These are phyloP conservation scores for Aspergillus diversus DNA, from an alignment of 495 filamentous ascomycete species.

Conservation along the genomic window DNA sequence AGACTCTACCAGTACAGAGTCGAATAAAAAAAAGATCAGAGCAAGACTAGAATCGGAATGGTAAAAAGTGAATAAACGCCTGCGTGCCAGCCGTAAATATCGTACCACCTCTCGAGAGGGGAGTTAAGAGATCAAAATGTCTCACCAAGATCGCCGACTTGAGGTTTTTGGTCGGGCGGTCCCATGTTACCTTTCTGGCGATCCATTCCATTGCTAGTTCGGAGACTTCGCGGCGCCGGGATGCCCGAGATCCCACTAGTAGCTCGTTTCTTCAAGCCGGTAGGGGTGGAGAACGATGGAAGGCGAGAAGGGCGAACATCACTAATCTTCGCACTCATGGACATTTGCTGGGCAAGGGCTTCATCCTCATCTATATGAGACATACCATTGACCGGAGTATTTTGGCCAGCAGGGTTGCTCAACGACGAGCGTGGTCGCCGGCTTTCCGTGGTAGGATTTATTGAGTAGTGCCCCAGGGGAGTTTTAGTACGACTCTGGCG, in stretches of 20 bases:
- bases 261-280: slow-evolving; percentile 52
- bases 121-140: slow-evolving; percentile 53
- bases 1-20: slow-evolving; percentile 21
- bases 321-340: slow-evolving; percentile 37
- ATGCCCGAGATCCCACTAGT: slow-evolving; percentile 56
- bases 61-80: slow-evolving; percentile 20
- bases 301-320: slow-evolving; percentile 33
- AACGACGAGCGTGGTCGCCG: slow-evolving; percentile 53
- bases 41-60: slow-evolving; percentile 24
- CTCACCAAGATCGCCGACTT: slow-evolving; percentile 66
- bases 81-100: slow-evolving; percentile 29
- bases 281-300: slow-evolving; percentile 42
- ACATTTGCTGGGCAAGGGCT: slow-evolving; percentile 41
- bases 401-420: slow-evolving; percentile 45
- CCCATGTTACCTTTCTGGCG: slow-evolving; percentile 56
- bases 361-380: slow-evolving; percentile 49
- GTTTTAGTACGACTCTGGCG: slow-evolving; percentile 73
- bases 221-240: slow-evolving; percentile 53
- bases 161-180: slow-evolving; percentile 52
- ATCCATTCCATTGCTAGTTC: slow-evolving; percentile 51
- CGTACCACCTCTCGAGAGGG: slow-evolving; percentile 10
- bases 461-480: slow-evolving; percentile 56
- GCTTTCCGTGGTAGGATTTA: slow-evolving; percentile 47
- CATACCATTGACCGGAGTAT: slow-evolving; percentile 41
- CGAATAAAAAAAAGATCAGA: slow-evolving; percentile 13